A percentile compares a stretch with the other conserved stretches of the same genome.
These are phyloP conservation scores for Zygnema circumcarinatum DNA, from an alignment of 139 green algal species.

Conservation along the genomic window DNA sequence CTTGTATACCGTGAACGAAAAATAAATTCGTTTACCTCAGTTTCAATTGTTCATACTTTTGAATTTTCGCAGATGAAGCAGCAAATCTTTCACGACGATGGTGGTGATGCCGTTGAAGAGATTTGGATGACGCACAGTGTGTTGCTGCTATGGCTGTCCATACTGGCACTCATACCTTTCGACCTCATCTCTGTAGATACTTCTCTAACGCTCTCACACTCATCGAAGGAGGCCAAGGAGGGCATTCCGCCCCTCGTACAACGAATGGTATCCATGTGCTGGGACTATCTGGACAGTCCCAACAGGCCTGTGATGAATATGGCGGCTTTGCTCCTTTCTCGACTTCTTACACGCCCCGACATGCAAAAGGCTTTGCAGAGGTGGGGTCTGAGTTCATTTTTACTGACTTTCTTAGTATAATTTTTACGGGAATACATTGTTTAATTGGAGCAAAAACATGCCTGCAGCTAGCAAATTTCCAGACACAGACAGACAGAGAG, in stretches of 20 bases:
- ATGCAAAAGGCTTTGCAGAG: conserved; percentile 71
- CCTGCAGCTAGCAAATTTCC: too few species aligned
- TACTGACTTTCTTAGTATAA: not conserved
- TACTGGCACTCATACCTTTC: conserved; percentile 93
- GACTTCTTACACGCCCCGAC: conserved; percentile 89
- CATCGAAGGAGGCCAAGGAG: not conserved
- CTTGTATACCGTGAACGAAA: too few species aligned
- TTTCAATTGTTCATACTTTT: too few species aligned
- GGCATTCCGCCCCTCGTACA: conserved; percentile 23
- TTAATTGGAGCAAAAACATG: too few species aligned
- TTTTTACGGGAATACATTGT: too few species aligned
- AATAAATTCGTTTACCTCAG: too few species aligned
- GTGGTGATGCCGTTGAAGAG: not conserved
- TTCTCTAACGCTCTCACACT: not conserved
- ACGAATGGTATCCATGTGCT: conserved; percentile 74
- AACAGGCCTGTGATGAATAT: conserved; percentile 78
- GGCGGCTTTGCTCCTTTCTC: conserved; percentile 81
- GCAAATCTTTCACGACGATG: not conserved
- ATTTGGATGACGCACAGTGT: conserved; percentile 60
- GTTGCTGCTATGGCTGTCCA: conserved; percentile 93
- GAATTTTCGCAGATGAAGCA: conserved; percentile 19
- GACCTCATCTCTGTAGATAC: conserved; percentile 86
- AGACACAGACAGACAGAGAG: too few species aligned
- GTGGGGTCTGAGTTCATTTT: conserved; percentile 70
- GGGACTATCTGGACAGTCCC: conserved; percentile 61